Evolutionary conservation across 805 yeast species (phyloP), one percentile per base, ranked within the genome.

Genomic region (Metschnikowia anglica): DNA sequence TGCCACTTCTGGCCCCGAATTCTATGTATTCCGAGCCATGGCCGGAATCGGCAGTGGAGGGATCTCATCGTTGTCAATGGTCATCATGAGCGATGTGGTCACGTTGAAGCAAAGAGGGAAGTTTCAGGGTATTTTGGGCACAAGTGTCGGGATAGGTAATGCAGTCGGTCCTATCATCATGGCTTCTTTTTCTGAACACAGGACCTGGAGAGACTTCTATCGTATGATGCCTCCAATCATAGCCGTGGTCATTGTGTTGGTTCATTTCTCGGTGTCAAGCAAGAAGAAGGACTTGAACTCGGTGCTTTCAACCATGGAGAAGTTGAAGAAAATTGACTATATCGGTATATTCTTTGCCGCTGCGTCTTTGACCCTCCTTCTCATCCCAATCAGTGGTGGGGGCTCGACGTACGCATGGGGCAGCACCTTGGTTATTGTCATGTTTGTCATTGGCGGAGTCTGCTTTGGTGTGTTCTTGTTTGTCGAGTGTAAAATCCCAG

Each of bases 31-130:
- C 29, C 62, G 84, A 49, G 83, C 80, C 0, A 50, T 79, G 15
- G 77, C 81, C 0, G 85, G 85, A 31, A 64, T 79, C 21, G 85
- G 84, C 1, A 74, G 77, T 13, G 82, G 82, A 5, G 84, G 83
- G 2, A 65, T 76, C 32, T 68, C 70, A 25, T 73, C 81, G 0
- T 51, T 79, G 26, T 65, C 79, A 3, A 72, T 73, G 52, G 78
- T 79, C 21, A 64, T 79, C 23, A 72, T 77, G 34, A 74, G 80
- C 20, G 85, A 80, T 56, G 69, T 78, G 20, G 79, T 79, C 7
- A 75, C 82, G 0, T 56, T 78, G 25, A 65, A 75, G 41, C 70
- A 75, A 46, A 64, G 85, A 46, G 80, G 80, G 3, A 60, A 77
- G 35, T 79, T 65, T 48, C 77, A 77, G 55, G 83, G 83, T 3